These are phyloP conservation scores for Daldinia loculata DNA, from an alignment of 495 filamentous ascomycete species.

Conservation along the genomic window DNA sequence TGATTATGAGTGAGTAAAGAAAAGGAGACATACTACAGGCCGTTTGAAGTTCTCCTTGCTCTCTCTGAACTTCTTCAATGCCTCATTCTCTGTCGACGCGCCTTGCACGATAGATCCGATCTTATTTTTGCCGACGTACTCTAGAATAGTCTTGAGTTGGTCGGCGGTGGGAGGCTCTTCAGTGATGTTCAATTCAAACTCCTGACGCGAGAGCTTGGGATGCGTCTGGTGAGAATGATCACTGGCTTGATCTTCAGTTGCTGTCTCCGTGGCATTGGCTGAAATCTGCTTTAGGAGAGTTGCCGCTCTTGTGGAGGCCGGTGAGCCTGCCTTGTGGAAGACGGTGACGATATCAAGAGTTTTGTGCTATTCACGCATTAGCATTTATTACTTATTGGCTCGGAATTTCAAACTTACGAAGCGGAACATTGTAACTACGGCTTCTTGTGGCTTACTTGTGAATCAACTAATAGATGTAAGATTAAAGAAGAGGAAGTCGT, in stretches of 20 bases:
- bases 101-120: conserved; percentile 72
- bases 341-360: conserved; percentile 91
- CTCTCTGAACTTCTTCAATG: conserved; percentile 74
- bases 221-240: conserved; percentile 62
- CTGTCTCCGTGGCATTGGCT: conserved; percentile 63
- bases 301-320: conserved; percentile 71
- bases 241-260: conserved; percentile 73
- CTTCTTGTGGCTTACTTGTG: background rate
- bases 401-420: conserved; percentile 48
- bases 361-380: conserved; percentile 66
- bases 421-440: conserved; percentile 51
- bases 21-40: conserved; percentile 68
- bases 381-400: background rate
- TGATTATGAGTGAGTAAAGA: background rate
- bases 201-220: conserved; percentile 60
- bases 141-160: conserved; percentile 86
- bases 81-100: conserved; percentile 75
- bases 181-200: conserved; percentile 88
- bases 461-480: background rate
- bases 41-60: conserved; percentile 68
- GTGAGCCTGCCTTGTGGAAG: conserved; percentile 81
- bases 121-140: conserved; percentile 72
- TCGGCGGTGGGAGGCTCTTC: conserved; percentile 81
- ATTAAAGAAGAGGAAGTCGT: conserved; percentile 7
- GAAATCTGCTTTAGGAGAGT: conserved; percentile 79